Base-by-base conservation (phyloP, 257 asterid species). In the Salvia hispanica region DNA sequence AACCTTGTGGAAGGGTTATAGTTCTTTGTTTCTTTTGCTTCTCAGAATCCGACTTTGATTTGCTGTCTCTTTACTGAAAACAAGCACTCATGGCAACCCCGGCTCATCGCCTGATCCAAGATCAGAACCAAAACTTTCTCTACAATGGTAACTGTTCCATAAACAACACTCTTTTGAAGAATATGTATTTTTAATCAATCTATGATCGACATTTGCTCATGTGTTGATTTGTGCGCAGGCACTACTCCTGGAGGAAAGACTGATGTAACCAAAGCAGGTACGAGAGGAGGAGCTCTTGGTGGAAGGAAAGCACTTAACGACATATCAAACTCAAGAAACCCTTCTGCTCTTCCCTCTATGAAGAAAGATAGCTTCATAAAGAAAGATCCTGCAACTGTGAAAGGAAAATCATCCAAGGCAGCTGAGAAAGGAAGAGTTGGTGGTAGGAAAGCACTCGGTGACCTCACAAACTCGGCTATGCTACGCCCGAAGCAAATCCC, bases 281-380 rank as follows among this genome's bases (percentile, higher is more conserved):
- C 84, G 78, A 86, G 44, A 58, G 72, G 81, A 40, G 62, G 64
- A 25, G 31, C 31, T 55, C 53, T 72, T 14, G 82, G 84, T 18
- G 88, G 85, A 67, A 76, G 99, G 80, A 93, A 78, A 78, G 96
- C 96, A 40, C 91, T 93, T 5, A 86, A 85, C 25, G 97, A 93
- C 80, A 90, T 90, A 77, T 86, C 99, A 10, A 90, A 88, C 80
- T 82, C 98, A 6, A 82, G 85, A 70, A 90, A 80, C 67, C 86
- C 89, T 57, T 70, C 80, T 52, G 60, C 68, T 51, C 67, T 76
- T 62, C 85, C 64, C 69, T 64, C 85, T 4, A 71, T 80, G 44
- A 81, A 74, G 77, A 87, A 80, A 83, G 77, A 79, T 11, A 74
- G 70, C 52, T 72, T 83, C 46, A 34, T 48, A 12, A 77, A 80